Evolutionary conservation across 2,329 filamentous ascomycete genomes (phyloP), one percentile per base, ranked within the genome.

Genomic region (Penicillium corylophilum): DNA sequence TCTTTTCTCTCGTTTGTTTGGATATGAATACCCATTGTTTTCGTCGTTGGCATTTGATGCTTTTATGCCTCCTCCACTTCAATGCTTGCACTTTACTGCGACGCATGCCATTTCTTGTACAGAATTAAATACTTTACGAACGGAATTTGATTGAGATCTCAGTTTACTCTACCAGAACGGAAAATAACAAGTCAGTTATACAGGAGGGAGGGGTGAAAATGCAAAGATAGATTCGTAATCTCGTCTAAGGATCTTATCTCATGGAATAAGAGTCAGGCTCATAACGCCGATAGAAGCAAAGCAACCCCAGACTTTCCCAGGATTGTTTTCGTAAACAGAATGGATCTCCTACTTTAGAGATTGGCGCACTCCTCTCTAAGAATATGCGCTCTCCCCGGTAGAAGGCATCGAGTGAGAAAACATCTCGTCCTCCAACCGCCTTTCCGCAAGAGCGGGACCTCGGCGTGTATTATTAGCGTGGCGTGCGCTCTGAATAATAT

Each of bases 401-500:
- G 35, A 18, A 13, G 16, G 50, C 50, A 26, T 40, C 49, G 61
- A 60, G 8, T 61, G 52, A 18, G 53, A 41, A 38, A 57, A 57
- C 3, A 65, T 48, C 16, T 71, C 67, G 9, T 71, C 65, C 33
- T 65, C 65, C 23, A 66, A 64, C 18, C 64, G 59, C 24, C 54
- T 51, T 44, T 63, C 55, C 29, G 63, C 57, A 20, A 55, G 33
- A 48, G 59, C 51, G 36, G 64, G 56, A 15, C 60, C 42, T 50
- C 66, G 68, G 41, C 62, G 61, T 3, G 57, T 38, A 8, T 45
- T 46, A 20, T 46, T 56, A 33, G 41, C 64, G 31, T 65, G 61
- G 24, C 64, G 58, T 20, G 60, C 56, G 18, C 51, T 50, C 54
- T 87, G 85, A 12, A 89, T 74, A 12, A 86, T 71, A 28, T 75